A percentile compares a stretch with the other conserved stretches of the same genome.
Conservation (phyloP, 192 early-diverging fungal genomes). For the Rhizophagus clarus region DNA sequence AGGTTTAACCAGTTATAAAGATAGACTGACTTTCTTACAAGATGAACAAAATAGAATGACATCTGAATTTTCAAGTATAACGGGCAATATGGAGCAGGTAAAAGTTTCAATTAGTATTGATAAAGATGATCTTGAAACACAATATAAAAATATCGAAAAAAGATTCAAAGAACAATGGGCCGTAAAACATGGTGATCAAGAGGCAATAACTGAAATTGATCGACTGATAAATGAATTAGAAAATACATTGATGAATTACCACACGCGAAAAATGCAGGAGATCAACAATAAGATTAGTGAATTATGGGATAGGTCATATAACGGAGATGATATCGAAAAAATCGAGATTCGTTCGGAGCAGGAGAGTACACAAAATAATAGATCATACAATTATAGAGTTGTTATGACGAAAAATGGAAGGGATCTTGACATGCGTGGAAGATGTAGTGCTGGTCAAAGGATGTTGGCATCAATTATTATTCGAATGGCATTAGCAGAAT, state of each 20-base stretch:
- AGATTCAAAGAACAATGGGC: constrained; percentile 70
- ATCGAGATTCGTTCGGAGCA: constrained; percentile 94
- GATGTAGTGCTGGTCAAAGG: constrained; percentile 97
- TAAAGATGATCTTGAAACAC: constrained; percentile 61
- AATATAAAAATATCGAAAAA: constrained; percentile 79
- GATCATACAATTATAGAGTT: constrained; percentile 88
- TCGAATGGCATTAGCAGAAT: constrained; percentile 92
- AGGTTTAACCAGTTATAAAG: constrained; percentile 21
- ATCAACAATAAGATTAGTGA: constrained; percentile 96
- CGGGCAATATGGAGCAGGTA: constrained; percentile 83
- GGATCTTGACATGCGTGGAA: constrained; percentile 90
- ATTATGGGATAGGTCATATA: constrained; percentile 96
- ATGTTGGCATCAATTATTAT: constrained; percentile 97
- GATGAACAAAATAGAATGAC: constrained; percentile 39
- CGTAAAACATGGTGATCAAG: constrained; percentile 69
- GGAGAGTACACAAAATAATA: constrained; percentile 68
- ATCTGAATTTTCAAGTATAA: constrained; percentile 44
- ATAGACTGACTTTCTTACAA: constrained; percentile 38
- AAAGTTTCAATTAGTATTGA: constrained; percentile 67
- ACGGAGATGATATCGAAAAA: constrained; percentile 93
- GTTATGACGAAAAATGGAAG: constrained; percentile 89
- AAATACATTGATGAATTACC: constrained; percentile 86
- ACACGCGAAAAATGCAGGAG: constrained; percentile 94
- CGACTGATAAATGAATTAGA: constrained; percentile 85
- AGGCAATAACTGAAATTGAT: constrained; percentile 82